Percentiles rank a stretch among this genome's conserved stretches.
phyloP scores from a whole-genome alignment of 108 stramenopile genomes.

The Seminavis robusta region DNA sequence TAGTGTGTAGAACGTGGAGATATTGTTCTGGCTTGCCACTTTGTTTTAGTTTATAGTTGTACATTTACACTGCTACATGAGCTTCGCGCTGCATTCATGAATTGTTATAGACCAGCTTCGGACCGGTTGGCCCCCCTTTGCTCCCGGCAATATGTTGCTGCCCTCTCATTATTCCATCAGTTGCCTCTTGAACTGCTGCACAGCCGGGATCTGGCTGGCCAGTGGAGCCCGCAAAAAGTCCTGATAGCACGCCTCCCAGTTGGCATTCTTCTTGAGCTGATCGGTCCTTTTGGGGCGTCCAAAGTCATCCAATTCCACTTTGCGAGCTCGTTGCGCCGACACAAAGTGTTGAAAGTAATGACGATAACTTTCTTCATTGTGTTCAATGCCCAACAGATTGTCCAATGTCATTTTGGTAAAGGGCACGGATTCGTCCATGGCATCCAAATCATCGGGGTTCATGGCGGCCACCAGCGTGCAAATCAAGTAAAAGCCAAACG shows the following conservation, averaged over 20 bases:
- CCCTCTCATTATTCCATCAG: too few species aligned
- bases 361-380: constrained; percentile 29
- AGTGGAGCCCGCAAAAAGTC: constrained; percentile 30
- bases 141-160: too few species aligned
- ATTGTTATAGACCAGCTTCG: too few species aligned
- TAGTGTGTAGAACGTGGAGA: too few species aligned
- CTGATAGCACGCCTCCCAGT: constrained; percentile 18
- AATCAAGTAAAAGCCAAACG: constrained; percentile 48
- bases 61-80: too few species aligned
- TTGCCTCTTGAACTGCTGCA: constrained; percentile 21
- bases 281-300: too few species aligned
- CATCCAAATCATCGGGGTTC: constrained; percentile 57
- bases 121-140: too few species aligned
- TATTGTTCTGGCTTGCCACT: too few species aligned
- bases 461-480: constrained; percentile 41
- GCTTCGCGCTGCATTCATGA: too few species aligned
- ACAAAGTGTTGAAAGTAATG: constrained; percentile 44
- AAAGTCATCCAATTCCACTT: constrained; percentile 5
- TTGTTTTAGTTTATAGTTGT: too few species aligned
- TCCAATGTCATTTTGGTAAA: constrained; percentile 50
- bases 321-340: constrained; percentile 25
- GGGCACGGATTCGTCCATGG: constrained; percentile 57
- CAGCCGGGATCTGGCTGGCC: constrained; percentile 30
- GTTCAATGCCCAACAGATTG: constrained; percentile 41
- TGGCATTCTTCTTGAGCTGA: constrained; percentile 25